These are phyloP conservation scores for Oryza nivara DNA, from an alignment of 176 grass and related monocot genomes.

Conservation along the genomic window DNA sequence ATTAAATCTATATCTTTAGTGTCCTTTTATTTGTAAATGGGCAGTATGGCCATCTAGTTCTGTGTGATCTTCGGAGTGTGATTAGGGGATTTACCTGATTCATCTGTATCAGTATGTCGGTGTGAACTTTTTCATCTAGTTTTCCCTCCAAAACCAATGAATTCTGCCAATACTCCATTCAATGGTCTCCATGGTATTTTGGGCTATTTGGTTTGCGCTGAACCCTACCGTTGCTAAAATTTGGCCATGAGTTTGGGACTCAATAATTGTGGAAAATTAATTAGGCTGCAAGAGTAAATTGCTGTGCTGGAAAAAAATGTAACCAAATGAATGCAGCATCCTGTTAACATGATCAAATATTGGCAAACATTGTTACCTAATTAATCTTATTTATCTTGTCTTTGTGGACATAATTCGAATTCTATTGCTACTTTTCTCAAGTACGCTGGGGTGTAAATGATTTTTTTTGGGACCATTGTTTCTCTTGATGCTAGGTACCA, in stretches of 20 bases:
- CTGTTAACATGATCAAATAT: neutral
- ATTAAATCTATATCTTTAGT: slow-evolving; percentile 2
- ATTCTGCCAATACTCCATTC: slow-evolving; percentile 5
- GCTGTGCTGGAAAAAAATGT: neutral
- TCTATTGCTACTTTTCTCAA: neutral
- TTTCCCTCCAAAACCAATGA: neutral
- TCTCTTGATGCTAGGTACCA: neutral
- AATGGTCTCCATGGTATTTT: slow-evolving; percentile 7
- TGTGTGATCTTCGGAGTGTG: slow-evolving; percentile 7
- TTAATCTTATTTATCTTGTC: neutral
- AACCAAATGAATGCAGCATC: neutral
- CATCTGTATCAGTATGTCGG: neutral
- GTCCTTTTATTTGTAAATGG: slow-evolving; percentile 16
- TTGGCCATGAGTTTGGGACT: neutral
- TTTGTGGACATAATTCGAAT: neutral
- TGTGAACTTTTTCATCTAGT: neutral
- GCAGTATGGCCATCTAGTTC: slow-evolving; percentile 15
- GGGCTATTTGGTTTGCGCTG: slow-evolving; percentile 10
- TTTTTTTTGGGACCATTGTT: neutral
- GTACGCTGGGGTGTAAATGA: neutral
- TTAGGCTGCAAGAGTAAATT: neutral
- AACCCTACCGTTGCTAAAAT: neutral
- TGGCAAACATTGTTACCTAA: neutral
- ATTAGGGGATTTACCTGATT: neutral
- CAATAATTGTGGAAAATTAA: neutral